Base-by-base conservation (phyloP, 1,139 yeast species). In the Kodamaea anthophila region DNA sequence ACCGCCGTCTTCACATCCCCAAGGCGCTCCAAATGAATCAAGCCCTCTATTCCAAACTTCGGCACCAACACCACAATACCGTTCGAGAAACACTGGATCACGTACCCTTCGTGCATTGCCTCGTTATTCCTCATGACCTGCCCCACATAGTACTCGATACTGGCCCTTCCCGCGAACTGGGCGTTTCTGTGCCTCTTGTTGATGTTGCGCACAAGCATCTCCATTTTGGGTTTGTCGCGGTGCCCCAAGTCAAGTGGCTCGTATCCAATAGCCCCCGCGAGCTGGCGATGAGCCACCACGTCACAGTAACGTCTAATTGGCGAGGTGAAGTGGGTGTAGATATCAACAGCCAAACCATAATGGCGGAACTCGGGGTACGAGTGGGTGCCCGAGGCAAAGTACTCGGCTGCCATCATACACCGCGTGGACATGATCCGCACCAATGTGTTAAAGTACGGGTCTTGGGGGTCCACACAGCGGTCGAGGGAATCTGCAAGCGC, bases 351-450 rank as follows among this genome's bases (percentile, higher is more conserved):
- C 37, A 93, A 70, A 52, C 99, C 99, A 57, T 93, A 93, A 66
- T 93, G 99, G 38, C 80, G 77, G 61, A 86, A 93, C 42, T 93
- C 98, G n/a, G 94, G 78, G 48, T 85, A 85, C 5, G 94, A 85
- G 47, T 70, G 85, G 10, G 83, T 76, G n/a, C 99, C 98, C 0
- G 96, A 75, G 5, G 94, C 79, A 65, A 93, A 93, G 53, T 93
- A 93, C 49, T 91, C 97, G 2, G 99, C 99, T 3, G 98, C 96
- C 83, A 87, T 85, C 98, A 93, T 93, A 60, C 98, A 91, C 49
- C 99, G 74, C 0, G 99, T 93, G 5, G 97, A 93, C 95, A 91
- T 83, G 41, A 93, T 91, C 58, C 99, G 80, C 7, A 91, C 71
- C 46, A 93, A 68, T 0, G 97, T 91, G 58, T 93, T 93, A 70